Base-by-base conservation (phyloP, 345 rosid genomes). In the Aegle marmelos region DNA sequence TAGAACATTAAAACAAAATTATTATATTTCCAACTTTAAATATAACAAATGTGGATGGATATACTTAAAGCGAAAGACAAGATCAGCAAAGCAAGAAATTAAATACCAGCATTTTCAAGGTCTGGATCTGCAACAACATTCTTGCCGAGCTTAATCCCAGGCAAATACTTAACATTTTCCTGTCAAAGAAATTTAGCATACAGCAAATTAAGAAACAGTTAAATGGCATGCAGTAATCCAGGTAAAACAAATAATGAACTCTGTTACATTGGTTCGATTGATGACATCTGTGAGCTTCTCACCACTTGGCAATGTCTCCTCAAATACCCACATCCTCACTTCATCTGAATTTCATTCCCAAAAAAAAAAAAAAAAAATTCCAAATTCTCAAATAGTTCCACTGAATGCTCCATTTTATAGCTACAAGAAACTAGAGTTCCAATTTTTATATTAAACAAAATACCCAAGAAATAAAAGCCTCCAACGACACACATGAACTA, bases 301-400 rank as follows among this genome's bases (percentile, higher is more conserved):
- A 75, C 99, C 99, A 80, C 86, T 88, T 16, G 91, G 95, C 76
- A 96, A 83, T 68, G 82, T 86, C 88, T 96, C 98, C 88, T 96
- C 95, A 78, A 82, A 96, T 58, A 96, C 99, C 99, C 98, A 94
- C 97, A 96, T 96, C 86, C 91, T 90, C 81, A 94, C 97, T 89
- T 94, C 97, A 92, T 94, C 99, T 96, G 94, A 79, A 79, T 50
- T 85, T 63, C 66, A 74, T 57, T 24, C 0, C 10, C 1, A 37
- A 37, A 37, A 37, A 22, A 34, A 70, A 57, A 16, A 14, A 53
- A 53, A 50, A 50, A 9, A 41, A 71, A 45, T 16, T 10, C 9
- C 21, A 76, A 22, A 60, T 50, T 70, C 60, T 60, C 73, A 78
- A 71, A 24, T 22, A 5, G 72, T 65, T 31, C 22, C 48, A 45